These are phyloP conservation scores for Rubia balearica DNA, from an alignment of 305 asterid genomes.

Conservation along the genomic window DNA sequence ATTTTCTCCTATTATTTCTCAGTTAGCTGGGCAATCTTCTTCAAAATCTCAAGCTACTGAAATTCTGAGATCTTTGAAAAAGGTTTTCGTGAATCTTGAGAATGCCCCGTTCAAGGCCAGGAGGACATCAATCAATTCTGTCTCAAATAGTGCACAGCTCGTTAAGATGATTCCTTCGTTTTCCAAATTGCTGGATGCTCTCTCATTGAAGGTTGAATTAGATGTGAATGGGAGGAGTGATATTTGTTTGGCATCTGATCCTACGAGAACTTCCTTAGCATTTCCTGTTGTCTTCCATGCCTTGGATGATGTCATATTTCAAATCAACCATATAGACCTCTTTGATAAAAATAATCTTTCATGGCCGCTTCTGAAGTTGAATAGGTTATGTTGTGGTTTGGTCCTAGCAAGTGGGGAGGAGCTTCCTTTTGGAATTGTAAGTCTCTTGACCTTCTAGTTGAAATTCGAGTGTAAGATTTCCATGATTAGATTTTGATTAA, in stretches of 20 bases:
- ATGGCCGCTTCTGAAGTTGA: slow-evolving; percentile 86
- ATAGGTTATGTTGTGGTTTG: slow-evolving; percentile 73
- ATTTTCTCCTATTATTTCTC: slow-evolving; percentile 45
- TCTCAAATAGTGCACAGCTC: slow-evolving; percentile 28
- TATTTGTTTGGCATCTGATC: slow-evolving; percentile 62
- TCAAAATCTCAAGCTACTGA: slow-evolving; percentile 48
- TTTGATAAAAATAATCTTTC: slow-evolving; percentile 46
- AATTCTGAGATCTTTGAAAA: slow-evolving; percentile 40
- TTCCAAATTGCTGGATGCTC: slow-evolving; percentile 62
- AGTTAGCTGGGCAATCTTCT: slow-evolving; percentile 43
- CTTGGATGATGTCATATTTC: slow-evolving; percentile 65
- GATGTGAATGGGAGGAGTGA: slow-evolving; percentile 39
- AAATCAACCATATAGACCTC: slow-evolving; percentile 35
- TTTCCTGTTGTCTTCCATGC: slow-evolving; percentile 88
- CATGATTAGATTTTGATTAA: slow-evolving; percentile 4
- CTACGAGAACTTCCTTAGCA: slow-evolving; percentile 68
- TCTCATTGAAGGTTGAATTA: slow-evolving; percentile 52
- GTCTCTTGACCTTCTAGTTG: slow-evolving; percentile 21
- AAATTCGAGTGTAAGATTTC: slow-evolving; percentile 13
- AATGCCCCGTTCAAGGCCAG: slow-evolving; percentile 69
- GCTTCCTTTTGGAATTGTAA: slow-evolving; percentile 94
- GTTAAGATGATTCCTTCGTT: slow-evolving; percentile 52
- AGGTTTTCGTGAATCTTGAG: slow-evolving; percentile 49
- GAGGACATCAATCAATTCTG: slow-evolving; percentile 46
- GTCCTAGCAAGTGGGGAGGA: slow-evolving; percentile 97